A percentile compares a stretch with the other conserved stretches of the same genome.
Evolutionary conservation across 2,329 filamentous ascomycete species (phyloP).

Genomic region (Penicillium sp.): DNA sequence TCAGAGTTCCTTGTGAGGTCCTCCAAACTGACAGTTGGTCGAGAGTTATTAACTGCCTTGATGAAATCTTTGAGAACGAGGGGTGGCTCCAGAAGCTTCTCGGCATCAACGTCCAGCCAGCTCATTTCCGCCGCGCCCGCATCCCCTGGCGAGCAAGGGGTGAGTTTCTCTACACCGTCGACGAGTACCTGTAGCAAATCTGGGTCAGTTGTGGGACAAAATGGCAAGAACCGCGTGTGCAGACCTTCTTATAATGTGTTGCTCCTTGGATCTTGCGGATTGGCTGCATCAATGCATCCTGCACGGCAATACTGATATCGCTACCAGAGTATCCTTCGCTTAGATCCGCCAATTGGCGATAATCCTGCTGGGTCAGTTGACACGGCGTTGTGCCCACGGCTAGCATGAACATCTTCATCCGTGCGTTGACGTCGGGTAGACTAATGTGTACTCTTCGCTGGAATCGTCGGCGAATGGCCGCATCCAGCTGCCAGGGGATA

Average conservation of each 20-base stretch:
- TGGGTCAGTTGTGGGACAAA: not conserved
- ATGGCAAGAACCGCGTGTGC: conserved; percentile 23
- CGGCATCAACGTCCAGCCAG: conserved; percentile 82
- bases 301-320: conserved; percentile 93
- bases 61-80: conserved; percentile 89
- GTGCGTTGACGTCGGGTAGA: conserved; percentile 79
- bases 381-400: conserved; percentile 92
- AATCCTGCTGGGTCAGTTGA: conserved; percentile 74
- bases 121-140: conserved; percentile 84
- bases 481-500: conserved; percentile 97
- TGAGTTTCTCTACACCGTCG: conserved; percentile 61
- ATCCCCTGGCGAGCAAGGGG: conserved; percentile 92
- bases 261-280: conserved; percentile 95
- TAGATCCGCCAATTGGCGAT: conserved; percentile 71
- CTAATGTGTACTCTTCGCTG: conserved; percentile 95
- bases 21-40: conserved; percentile 85
- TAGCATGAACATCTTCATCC: conserved; percentile 94
- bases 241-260: conserved; percentile 92
- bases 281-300: conserved; percentile 95
- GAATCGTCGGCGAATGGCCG: conserved; percentile 92
- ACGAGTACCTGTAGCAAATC: conserved; percentile 59
- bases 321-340: conserved; percentile 94
- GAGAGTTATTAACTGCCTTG: conserved; percentile 81
- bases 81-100: conserved; percentile 80
- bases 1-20: conserved; percentile 82